phyloP scores from a whole-genome alignment of 129 eudicot genomes.

The Chrysanthemum seticuspe region DNA sequence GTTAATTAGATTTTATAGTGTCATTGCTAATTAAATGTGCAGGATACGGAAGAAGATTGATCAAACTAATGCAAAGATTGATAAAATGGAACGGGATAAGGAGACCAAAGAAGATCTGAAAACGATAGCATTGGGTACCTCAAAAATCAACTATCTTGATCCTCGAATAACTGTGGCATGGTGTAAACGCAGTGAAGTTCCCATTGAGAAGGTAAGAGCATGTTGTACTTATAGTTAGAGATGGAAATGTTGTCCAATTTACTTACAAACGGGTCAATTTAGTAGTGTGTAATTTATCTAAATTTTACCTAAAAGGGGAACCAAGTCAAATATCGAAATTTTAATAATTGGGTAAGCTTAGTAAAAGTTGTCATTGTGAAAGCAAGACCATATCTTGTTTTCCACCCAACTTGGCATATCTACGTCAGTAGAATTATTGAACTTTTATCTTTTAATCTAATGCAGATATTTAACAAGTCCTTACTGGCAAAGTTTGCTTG shows the following conservation, averaged over 20 bases:
- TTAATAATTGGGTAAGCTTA: not conserved
- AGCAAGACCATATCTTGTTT: not conserved
- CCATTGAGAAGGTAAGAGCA: conserved; percentile 84
- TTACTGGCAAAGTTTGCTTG: conserved; percentile 90
- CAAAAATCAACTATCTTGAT: conserved; percentile 92
- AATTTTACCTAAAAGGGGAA: no score
- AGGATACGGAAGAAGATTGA: conserved; percentile 80
- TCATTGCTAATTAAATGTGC: conserved; percentile 24
- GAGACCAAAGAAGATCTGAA: conserved; percentile 83
- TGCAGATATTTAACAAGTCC: conserved; percentile 94
- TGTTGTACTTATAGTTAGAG: not conserved
- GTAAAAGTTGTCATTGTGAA: no score
- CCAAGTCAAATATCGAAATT: not conserved
- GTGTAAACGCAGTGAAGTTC: conserved; percentile 98
- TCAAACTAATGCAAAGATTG: conserved; percentile 67
- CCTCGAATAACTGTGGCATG: conserved; percentile 99
- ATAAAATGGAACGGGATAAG: conserved; percentile 83
- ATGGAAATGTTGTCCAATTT: not conserved
- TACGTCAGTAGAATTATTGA: not conserved
- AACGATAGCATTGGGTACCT: conserved; percentile 94
- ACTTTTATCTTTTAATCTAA: not conserved
- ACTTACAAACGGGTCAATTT: not conserved
- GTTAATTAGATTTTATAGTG: not conserved
- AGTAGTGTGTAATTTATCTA: not conserved
- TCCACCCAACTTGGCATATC: not conserved